Evolutionary conservation across 306 rosid genomes (phyloP).

Genomic region (Lagenaria siceraria): DNA sequence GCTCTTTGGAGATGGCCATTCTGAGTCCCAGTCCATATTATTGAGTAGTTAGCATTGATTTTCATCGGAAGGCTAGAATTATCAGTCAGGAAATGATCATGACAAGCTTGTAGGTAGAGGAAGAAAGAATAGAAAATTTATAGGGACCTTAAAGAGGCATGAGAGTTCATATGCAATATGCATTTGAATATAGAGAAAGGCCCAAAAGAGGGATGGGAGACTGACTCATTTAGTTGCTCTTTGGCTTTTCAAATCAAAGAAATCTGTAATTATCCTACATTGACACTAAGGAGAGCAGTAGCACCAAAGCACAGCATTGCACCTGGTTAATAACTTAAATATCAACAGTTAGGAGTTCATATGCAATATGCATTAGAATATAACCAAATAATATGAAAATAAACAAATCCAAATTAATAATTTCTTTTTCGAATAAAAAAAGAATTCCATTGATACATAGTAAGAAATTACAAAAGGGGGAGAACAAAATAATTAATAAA

Average conservation of each 20-base stretch:
- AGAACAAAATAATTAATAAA: background rate
- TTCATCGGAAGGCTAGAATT: background rate
- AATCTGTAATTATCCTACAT: background rate
- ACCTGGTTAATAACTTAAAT: background rate
- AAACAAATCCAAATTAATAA: background rate
- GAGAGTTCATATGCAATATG: background rate
- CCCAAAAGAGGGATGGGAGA: background rate
- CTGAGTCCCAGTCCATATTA: background rate
- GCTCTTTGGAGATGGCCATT: background rate
- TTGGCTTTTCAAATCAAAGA: background rate
- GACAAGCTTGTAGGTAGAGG: background rate
- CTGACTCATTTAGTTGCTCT: background rate
- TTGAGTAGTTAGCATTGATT: background rate
- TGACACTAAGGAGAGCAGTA: background rate
- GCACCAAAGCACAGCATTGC: background rate
- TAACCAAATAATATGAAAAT: background rate
- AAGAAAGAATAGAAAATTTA: background rate
- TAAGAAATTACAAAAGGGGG: too few relatives aligned
- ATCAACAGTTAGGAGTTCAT: background rate
- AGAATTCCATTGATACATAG: too few relatives aligned
- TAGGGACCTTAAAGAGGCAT: background rate
- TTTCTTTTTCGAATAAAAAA: background rate
- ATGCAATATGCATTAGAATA: background rate
- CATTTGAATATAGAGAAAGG: background rate
- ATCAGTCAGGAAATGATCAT: background rate